Evolutionary conservation across 768 basidiomycete species (phyloP), one percentile per base, ranked within the genome.

Genomic region (Podaxis sp.): DNA sequence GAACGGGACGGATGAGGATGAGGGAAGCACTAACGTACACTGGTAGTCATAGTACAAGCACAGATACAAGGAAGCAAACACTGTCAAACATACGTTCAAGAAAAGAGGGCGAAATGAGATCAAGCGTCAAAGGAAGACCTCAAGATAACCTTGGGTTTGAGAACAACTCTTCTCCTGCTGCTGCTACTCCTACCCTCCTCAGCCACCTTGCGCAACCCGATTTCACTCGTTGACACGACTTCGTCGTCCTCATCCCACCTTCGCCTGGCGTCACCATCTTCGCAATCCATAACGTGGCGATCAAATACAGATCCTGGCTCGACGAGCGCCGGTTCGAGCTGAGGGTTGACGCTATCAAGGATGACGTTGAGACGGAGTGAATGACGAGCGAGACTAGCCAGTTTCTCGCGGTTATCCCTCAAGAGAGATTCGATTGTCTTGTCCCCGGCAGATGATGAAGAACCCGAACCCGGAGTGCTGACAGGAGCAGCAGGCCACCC

Each of bases 191-290:
- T 8, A 50, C 54, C 15, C 24, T 58, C 48, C 48, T 28, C 60
- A 28, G 61, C 52, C 6, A 51, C 60, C 13, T 54, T 59, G 48
- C 63, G 67, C 55, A 78, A 64, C 37, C 77, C 77, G 28, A 78
- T 56, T 11, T 72, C 75, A 24, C 74, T 68, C 12, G 73, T 75
- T 50, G 74, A 75, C 17, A 77, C 63, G 17, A 76, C 73, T 48
- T 75, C 62, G 11, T 55, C 37, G 11, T 49, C 56, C 1, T 58
- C 56, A 28, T 63, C 55, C 44, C 44, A 46, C 17, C 20, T 10
- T 20, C 44, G 17, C 20, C 56, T 6, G 40, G 48, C 44, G 22
- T 65, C 53, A n/a, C 44, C 63, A 15, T 65, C 64, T n/a, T 66
- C 71, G 55, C 76, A 71, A n/a, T 70, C 70, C 74, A 76, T 76